Percentiles rank a stretch among this genome's conserved stretches.
Conservation (phyloP, 306 rosid genomes). For the Dalbergia cochinchinensis region DNA sequence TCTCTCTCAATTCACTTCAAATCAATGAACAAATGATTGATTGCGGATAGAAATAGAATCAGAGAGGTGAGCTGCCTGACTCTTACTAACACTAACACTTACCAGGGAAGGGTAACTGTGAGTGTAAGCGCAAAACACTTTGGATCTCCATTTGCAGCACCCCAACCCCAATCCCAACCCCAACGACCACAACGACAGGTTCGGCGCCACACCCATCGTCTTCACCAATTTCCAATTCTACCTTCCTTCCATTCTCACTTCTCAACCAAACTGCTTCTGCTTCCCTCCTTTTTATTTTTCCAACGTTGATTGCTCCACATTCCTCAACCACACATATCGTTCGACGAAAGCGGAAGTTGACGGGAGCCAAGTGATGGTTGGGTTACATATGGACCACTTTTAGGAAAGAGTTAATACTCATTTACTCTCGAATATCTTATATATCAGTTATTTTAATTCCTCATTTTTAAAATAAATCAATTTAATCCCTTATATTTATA, state of each 20-base stretch:
- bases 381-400: too few relatives aligned
- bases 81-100: not conserved
- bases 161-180: not conserved
- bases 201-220: conserved; percentile 12
- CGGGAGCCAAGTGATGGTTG: too few relatives aligned
- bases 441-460: too few relatives aligned
- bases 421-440: too few relatives aligned
- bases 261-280: not conserved
- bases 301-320: too few relatives aligned
- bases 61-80: not conserved
- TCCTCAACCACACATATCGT: too few relatives aligned
- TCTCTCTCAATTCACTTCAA: not conserved
- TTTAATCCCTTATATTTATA: too few relatives aligned
- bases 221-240: not conserved
- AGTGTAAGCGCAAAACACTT: not conserved
- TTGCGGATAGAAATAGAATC: not conserved
- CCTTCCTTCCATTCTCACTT: not conserved
- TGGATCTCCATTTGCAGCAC: conserved; percentile 1
- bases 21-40: not conserved
- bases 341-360: too few relatives aligned
- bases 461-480: too few relatives aligned
- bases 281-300: not conserved
- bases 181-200: not conserved
- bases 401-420: too few relatives aligned
- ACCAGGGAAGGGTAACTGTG: not conserved